Conservation (phyloP, 768 basidiomycete species). For the Agaricus subrufescens region DNA sequence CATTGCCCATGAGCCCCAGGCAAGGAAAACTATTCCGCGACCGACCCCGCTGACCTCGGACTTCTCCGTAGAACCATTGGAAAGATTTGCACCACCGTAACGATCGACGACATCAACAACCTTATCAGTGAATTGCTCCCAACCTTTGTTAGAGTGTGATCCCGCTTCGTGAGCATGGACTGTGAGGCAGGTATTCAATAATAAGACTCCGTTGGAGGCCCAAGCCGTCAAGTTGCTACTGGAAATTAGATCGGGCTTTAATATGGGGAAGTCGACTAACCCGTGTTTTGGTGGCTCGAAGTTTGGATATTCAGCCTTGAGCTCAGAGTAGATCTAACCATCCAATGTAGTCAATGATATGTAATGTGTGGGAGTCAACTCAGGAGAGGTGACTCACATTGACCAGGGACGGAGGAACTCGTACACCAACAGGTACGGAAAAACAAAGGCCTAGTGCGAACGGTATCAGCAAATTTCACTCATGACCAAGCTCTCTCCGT, state of each 20-base stretch:
- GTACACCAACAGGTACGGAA: conserved; percentile 78
- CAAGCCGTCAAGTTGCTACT: conserved; percentile 73
- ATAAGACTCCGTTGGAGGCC: conserved; percentile 83
- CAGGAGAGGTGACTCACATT: conserved; percentile 48
- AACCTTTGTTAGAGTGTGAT: conserved; percentile 82
- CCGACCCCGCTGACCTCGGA: conserved; percentile 43
- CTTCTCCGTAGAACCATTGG: conserved; percentile 15
- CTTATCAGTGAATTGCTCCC: conserved; percentile 85
- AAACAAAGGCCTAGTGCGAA: conserved; percentile 68
- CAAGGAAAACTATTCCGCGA: conserved; percentile 74
- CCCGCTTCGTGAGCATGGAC: conserved; percentile 72
- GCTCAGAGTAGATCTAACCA: conserved; percentile 79
- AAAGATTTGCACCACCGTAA: conserved; percentile 70
- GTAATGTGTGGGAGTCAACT: too few relatives aligned
- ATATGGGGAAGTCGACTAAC: conserved; percentile 35
- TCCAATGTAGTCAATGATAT: not conserved
- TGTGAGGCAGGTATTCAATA: conserved; percentile 91
- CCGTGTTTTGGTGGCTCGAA: conserved; percentile 82
- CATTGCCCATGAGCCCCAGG: conserved; percentile 86
- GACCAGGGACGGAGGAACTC: conserved; percentile 74
- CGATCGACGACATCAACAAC: conserved; percentile 75
- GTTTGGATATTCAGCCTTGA: conserved; percentile 75
- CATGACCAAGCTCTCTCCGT: conserved; percentile 16
- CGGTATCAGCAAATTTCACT: conserved; percentile 9
- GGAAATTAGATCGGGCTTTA: not conserved